Conservation (phyloP, 768 basidiomycete species). For the Tricholoma sp. region DNA sequence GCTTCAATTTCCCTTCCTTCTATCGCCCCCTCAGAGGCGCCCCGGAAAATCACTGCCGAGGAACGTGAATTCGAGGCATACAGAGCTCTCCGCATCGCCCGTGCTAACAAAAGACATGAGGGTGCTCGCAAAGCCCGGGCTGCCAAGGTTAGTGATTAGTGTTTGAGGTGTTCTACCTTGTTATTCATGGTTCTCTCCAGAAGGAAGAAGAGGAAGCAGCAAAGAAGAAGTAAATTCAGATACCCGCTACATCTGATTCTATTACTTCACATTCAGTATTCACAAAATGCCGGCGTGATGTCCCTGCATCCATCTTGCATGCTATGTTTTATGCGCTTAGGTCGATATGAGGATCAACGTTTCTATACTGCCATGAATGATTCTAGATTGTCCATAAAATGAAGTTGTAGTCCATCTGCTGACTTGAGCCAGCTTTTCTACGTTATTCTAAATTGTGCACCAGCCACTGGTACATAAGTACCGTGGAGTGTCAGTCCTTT, state of each 20-base stretch:
- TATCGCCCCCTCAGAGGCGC: conserved; percentile 66
- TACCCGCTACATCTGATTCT: conserved; percentile 20
- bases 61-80: conserved; percentile 89
- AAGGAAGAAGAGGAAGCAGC: conserved; percentile 89
- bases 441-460: too few relatives aligned
- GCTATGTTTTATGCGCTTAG: conserved; percentile 29
- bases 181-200: conserved; percentile 32
- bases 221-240: conserved; percentile 73
- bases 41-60: conserved; percentile 88
- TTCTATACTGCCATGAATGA: background rate
- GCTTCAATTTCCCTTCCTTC: conserved; percentile 61
- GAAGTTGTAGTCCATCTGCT: too few relatives aligned
- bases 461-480: too few relatives aligned
- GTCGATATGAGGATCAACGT: background rate
- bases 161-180: background rate
- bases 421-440: too few relatives aligned
- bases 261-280: conserved; percentile 22
- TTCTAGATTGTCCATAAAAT: background rate
- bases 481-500: conserved; percentile 5
- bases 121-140: conserved; percentile 84
- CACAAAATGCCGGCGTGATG: conserved; percentile 32
- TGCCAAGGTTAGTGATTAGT: conserved; percentile 60
- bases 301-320: conserved; percentile 18
- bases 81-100: conserved; percentile 80
- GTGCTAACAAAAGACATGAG: conserved; percentile 78